A percentile compares a stretch with the other conserved stretches of the same genome.
Conservation (phyloP, 2,329 filamentous ascomycete genomes). For the Paraconiothyrium sp. region DNA sequence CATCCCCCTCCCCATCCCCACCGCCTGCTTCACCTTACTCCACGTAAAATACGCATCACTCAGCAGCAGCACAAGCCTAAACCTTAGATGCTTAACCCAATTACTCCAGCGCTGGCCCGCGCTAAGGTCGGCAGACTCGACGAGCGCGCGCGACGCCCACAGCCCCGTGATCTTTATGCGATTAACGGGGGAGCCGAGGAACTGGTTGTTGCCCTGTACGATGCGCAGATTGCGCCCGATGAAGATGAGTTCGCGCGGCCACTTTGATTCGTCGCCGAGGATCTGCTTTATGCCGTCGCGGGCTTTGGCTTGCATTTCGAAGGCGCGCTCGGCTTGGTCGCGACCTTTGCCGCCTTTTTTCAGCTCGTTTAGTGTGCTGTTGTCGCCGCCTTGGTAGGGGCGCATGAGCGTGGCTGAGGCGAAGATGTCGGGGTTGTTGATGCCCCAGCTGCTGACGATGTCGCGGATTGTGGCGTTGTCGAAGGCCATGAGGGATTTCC, state of each 20-base stretch:
- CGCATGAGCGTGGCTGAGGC: constrained; percentile 89
- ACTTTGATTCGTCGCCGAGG: constrained; percentile 84
- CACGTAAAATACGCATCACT: constrained; percentile 87
- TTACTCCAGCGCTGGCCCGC: constrained; percentile 71
- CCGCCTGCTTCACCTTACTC: constrained; percentile 77
- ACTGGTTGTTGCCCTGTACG: constrained; percentile 93
- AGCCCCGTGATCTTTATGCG: constrained; percentile 91
- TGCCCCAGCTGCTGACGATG: constrained; percentile 84
- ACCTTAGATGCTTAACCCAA: constrained; percentile 81
- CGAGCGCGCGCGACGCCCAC: constrained; percentile 88
- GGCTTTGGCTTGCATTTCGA: constrained; percentile 81
- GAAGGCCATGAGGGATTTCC: constrained; percentile 93
- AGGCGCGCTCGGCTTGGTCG: constrained; percentile 69
- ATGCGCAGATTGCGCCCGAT: constrained; percentile 92
- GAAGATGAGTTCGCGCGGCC: constrained; percentile 90
- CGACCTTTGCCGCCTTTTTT: constrained; percentile 62
- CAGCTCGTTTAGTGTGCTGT: constrained; percentile 69
- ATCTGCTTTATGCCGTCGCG: constrained; percentile 79
- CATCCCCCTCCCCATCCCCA: constrained; percentile 84
- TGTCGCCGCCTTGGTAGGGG: constrained; percentile 87
- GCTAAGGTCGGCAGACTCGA: constrained; percentile 74
- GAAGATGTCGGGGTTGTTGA: constrained; percentile 89
- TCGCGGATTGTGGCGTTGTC: constrained; percentile 82
- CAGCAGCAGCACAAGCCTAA: constrained; percentile 76
- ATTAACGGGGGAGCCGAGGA: constrained; percentile 87